Conservation (phyloP, 2,329 filamentous ascomycete species). For the Sclerotinia sclerotiorum region DNA sequence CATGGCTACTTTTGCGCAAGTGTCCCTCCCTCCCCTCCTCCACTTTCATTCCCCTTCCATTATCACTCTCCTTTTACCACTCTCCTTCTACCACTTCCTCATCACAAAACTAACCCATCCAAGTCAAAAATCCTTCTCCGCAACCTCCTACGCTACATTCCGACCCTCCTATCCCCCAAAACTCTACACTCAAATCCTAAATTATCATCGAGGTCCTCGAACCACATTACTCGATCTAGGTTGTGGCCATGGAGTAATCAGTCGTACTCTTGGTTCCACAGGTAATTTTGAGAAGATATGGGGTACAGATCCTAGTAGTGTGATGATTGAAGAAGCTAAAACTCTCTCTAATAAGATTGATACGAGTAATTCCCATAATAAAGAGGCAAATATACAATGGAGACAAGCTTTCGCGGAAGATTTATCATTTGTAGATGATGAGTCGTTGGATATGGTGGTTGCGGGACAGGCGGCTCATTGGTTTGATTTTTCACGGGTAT, state of each 20-base stretch:
- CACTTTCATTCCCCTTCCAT: conserved; percentile 6
- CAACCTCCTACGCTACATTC: conserved; percentile 58
- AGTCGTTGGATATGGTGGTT: conserved; percentile 52
- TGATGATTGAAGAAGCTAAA: conserved; percentile 56
- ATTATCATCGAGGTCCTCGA: conserved; percentile 49
- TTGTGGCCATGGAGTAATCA: conserved; percentile 60
- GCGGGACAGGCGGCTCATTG: conserved; percentile 63
- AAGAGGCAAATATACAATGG: conserved; percentile 49
- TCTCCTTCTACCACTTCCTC: not conserved
- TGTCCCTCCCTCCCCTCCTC: conserved; percentile 1
- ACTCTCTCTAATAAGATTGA: conserved; percentile 21
- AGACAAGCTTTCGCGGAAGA: conserved; percentile 54
- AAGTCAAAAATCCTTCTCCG: conserved; percentile 54
- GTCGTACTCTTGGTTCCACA: conserved; percentile 53
- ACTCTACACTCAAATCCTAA: conserved; percentile 55
- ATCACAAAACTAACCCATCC: conserved; percentile 37
- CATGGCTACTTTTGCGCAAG: conserved; percentile 54
- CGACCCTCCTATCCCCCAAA: conserved; percentile 58
- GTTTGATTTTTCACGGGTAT: conserved; percentile 59
- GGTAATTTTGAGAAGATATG: conserved; percentile 49
- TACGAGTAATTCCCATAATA: conserved; percentile 20
- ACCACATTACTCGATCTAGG: conserved; percentile 57
- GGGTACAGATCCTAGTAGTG: conserved; percentile 56
- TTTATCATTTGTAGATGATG: conserved; percentile 50
- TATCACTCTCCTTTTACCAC: not conserved